phyloP scores from a whole-genome alignment of 192 early-diverging fungal species.

The Coemansia sp. region DNA sequence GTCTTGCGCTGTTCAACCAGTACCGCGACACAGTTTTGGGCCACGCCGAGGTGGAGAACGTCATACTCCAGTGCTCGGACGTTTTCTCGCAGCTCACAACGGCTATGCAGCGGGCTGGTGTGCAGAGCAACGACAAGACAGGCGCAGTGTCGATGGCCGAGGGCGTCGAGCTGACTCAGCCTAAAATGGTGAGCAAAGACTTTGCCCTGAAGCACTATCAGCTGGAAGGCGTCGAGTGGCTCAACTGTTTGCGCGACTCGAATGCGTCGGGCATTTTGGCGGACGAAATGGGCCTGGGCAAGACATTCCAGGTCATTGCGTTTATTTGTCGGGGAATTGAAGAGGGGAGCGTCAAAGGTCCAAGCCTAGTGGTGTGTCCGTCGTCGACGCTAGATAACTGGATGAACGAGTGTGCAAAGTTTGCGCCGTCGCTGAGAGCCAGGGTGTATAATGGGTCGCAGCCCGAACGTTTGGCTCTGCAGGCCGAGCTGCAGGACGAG shows the following conservation, averaged over 20 bases:
- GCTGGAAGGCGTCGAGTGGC: constrained; percentile 85
- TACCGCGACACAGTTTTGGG: constrained; percentile 48
- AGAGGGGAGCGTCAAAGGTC: constrained; percentile 43
- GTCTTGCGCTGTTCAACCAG: constrained; percentile 60
- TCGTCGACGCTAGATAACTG: constrained; percentile 90
- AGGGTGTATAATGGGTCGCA: constrained; percentile 63
- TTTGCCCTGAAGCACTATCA: constrained; percentile 81
- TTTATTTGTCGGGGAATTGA: constrained; percentile 62
- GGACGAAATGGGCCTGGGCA: constrained; percentile 89
- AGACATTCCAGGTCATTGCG: constrained; percentile 87
- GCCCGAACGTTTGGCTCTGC: constrained; percentile 57
- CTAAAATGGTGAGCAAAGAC: constrained; percentile 59
- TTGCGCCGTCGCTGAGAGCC: constrained; percentile 62
- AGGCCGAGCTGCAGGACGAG: constrained; percentile 56
- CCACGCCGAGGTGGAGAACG: constrained; percentile 50
- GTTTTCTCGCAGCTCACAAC: constrained; percentile 37
- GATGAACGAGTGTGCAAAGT: constrained; percentile 79
- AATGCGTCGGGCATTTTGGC: constrained; percentile 74
- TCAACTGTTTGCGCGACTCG: constrained; percentile 70
- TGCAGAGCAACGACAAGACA: constrained; percentile 38
- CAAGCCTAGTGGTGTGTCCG: constrained; percentile 81
- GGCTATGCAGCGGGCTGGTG: constrained; percentile 36
- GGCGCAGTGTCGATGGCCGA: constrained; percentile 43
- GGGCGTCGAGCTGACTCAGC: constrained; percentile 51
- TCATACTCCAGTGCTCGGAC: constrained; percentile 50